A percentile compares a stretch with the other conserved stretches of the same genome.
phyloP scores from a whole-genome alignment of 345 rosid species.

The Carallia pectinifolia region DNA sequence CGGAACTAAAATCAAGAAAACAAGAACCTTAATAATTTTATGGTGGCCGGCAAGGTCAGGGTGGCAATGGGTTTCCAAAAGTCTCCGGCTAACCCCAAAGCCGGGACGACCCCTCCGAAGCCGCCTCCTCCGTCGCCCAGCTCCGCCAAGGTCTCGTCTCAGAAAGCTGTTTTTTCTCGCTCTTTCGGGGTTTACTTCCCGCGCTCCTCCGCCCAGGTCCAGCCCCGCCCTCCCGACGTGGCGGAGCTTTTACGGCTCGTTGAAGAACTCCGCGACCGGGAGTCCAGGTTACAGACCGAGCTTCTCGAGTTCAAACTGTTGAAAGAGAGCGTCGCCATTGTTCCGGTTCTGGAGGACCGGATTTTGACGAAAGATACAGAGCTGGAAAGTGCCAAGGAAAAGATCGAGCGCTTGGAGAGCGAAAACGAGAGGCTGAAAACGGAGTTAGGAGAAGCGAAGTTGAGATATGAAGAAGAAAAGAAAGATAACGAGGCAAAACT shows the following conservation, averaged over 20 bases:
- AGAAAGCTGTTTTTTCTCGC: slow-evolving; percentile 56
- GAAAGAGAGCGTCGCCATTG: slow-evolving; percentile 66
- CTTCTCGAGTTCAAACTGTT: slow-evolving; percentile 67
- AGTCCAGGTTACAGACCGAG: slow-evolving; percentile 65
- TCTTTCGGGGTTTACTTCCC: slow-evolving; percentile 90
- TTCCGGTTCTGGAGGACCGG: slow-evolving; percentile 64
- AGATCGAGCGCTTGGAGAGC: slow-evolving; percentile 38
- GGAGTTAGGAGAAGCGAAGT: slow-evolving; percentile 28
- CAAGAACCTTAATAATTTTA: slow-evolving; percentile 13
- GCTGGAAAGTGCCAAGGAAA: slow-evolving; percentile 32
- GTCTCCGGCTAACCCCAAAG: slow-evolving; percentile 49
- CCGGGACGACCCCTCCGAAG: slow-evolving; percentile 23
- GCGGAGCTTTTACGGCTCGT: slow-evolving; percentile 69
- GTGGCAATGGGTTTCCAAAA: slow-evolving; percentile 81
- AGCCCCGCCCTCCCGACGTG: slow-evolving; percentile 79
- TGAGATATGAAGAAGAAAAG: slow-evolving; percentile 31
- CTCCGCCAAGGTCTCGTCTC: slow-evolving; percentile 30
- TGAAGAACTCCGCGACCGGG: slow-evolving; percentile 76
- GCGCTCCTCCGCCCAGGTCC: slow-evolving; percentile 92
- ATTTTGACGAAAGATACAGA: slow-evolving; percentile 42
- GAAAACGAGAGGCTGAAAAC: slow-evolving; percentile 48
- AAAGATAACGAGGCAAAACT: slow-evolving; percentile 39
- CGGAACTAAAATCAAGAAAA: no score
- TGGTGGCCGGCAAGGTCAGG: slow-evolving; percentile 92
- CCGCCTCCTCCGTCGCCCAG: slow-evolving; percentile 45